Evolutionary conservation across 2,329 filamentous ascomycete genomes (phyloP).

Genomic region (Neonectria ditissima): DNA sequence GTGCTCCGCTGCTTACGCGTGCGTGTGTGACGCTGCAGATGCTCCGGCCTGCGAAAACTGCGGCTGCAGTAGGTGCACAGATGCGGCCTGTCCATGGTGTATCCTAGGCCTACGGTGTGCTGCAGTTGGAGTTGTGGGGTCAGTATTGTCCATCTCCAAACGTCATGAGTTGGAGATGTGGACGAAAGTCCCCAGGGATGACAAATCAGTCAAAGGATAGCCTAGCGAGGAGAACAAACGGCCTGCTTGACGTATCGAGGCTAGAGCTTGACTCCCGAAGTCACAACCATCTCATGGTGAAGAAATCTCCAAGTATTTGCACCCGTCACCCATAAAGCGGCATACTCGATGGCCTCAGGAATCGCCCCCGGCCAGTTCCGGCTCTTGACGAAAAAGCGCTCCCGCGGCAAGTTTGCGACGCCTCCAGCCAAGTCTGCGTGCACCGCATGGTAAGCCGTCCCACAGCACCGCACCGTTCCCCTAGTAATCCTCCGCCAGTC

Average conservation of each 20-base stretch:
- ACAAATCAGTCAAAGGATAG: neutral
- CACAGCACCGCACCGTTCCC: too few species aligned
- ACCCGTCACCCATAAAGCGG: neutral
- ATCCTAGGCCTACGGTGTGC: too few species aligned
- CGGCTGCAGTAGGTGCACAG: neutral
- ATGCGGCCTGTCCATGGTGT: neutral
- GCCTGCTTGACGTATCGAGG: too few species aligned
- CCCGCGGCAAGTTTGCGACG: too few species aligned
- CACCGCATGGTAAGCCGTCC: too few species aligned
- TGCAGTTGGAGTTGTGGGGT: neutral
- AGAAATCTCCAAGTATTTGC: neutral
- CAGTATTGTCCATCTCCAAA: neutral
- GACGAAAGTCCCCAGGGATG: neutral
- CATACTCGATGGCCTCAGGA: neutral
- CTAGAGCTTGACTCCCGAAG: too few species aligned
- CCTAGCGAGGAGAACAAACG: neutral
- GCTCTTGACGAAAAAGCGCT: too few species aligned
- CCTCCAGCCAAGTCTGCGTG: too few species aligned
- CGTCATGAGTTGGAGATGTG: neutral
- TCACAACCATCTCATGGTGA: too few species aligned
- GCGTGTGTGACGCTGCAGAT: neutral
- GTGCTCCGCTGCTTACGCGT: neutral
- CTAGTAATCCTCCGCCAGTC: too few species aligned
- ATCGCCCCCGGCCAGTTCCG: too few species aligned
- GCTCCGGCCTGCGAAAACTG: neutral